phyloP scores from a whole-genome alignment of 2,329 filamentous ascomycete species.

The Kalaharituber pfeilii region DNA sequence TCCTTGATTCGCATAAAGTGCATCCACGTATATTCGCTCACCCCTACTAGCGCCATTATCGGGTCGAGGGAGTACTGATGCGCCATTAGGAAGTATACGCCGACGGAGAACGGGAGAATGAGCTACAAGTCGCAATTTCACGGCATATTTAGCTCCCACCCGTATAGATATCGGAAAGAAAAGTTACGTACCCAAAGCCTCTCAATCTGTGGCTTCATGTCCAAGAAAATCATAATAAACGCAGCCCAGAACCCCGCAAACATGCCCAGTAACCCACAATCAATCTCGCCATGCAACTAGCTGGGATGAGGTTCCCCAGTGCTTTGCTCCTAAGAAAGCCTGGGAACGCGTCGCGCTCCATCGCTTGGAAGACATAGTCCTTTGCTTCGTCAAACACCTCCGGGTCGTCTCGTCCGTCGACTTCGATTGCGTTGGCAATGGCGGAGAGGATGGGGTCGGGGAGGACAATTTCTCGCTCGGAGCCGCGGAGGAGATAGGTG shows the following conservation, averaged over 20 bases:
- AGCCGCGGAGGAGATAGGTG: constrained; percentile 84
- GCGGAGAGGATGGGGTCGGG: constrained; percentile 72
- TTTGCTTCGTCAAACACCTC: constrained; percentile 96
- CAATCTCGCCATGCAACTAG: constrained; percentile 69
- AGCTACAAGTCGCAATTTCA: constrained; percentile 31
- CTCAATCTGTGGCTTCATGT: constrained; percentile 48
- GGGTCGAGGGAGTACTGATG: constrained; percentile 96
- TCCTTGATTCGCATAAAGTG: constrained; percentile 76
- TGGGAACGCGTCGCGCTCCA: constrained; percentile 98
- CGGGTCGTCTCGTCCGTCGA: constrained; percentile 80
- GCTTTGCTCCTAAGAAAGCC: constrained; percentile 91
- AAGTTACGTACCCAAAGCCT: constrained; percentile 60
- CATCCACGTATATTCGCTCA: constrained; percentile 93
- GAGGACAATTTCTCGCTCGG: constrained; percentile 87
- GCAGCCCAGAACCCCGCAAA: constrained; percentile 89
- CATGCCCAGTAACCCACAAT: constrained; percentile 73
- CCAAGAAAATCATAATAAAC: constrained; percentile 81
- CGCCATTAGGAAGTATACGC: constrained; percentile 71
- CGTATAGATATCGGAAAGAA: background rate
- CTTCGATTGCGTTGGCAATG: constrained; percentile 76
- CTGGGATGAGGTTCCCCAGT: constrained; percentile 82
- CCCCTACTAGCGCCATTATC: constrained; percentile 68
- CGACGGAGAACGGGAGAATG: constrained; percentile 81
- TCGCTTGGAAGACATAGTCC: constrained; percentile 98
- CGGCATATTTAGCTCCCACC: background rate